phyloP scores from a whole-genome alignment of 192 early-diverging fungal species.

The Backusella morwellensis region DNA sequence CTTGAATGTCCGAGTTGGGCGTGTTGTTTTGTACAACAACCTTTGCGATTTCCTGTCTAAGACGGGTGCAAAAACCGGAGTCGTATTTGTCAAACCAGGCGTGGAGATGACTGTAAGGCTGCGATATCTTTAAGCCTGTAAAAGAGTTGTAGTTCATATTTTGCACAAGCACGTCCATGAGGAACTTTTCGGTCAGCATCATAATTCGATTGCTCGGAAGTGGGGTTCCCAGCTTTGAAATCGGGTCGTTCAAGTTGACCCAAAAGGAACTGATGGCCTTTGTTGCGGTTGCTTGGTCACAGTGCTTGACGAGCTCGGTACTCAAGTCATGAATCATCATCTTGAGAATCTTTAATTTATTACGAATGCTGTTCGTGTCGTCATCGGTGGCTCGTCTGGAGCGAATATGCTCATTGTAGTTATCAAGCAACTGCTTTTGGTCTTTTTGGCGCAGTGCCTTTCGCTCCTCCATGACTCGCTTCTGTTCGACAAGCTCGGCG shows the following conservation, averaged over 20 bases:
- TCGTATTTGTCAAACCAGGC: conserved; percentile 29
- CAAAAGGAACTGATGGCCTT: conserved; percentile 31
- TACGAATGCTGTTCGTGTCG: conserved; percentile 38
- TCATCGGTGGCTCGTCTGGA: conserved; percentile 47
- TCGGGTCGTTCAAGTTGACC: conserved; percentile 28
- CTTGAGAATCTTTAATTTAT: conserved; percentile 38
- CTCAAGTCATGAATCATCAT: conserved; percentile 35
- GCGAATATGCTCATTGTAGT: conserved; percentile 29
- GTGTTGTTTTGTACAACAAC: conserved; percentile 13
- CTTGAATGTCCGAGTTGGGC: conserved; percentile 16
- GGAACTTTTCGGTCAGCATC: conserved; percentile 51
- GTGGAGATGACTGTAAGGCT: conserved; percentile 6
- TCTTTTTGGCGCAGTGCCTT: conserved; percentile 9
- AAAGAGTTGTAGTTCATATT: conserved; percentile 44
- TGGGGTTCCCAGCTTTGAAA: conserved; percentile 39
- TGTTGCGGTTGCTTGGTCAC: conserved; percentile 22
- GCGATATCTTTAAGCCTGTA: conserved; percentile 27
- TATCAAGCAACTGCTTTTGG: conserved; percentile 17
- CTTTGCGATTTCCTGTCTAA: conserved; percentile 32
- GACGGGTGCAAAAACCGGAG: conserved; percentile 18
- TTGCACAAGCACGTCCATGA: conserved; percentile 49
- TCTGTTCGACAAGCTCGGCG: background rate
- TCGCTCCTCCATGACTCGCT: background rate
- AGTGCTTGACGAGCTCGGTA: conserved; percentile 25
- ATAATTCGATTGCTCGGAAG: conserved; percentile 36